Evolutionary conservation across 164 flowering plant genomes (phyloP).

Genomic region (Kingdonia uniflora): DNA sequence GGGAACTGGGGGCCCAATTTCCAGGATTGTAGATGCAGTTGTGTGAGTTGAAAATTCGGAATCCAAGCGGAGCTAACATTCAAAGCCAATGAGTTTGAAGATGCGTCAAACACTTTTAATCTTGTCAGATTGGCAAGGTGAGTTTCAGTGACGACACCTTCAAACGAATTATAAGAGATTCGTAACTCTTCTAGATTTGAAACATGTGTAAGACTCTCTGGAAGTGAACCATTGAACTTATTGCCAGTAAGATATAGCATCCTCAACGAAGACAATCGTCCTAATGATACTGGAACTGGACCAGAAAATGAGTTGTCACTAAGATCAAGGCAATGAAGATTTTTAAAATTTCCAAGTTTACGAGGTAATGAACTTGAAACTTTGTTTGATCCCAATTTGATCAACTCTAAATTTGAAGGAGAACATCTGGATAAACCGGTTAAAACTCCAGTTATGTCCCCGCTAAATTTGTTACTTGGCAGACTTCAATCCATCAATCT

Average conservation of each 20-base stretch:
- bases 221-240: constrained; percentile 6
- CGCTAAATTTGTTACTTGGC: no score
- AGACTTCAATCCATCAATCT: no score
- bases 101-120: background rate
- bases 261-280: no score
- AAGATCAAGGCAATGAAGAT: background rate
- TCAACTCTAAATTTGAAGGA: no score
- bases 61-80: no score
- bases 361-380: background rate
- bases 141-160: constrained; percentile 9
- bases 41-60: no score
- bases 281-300: no score
- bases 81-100: background rate
- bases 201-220: constrained; percentile 10
- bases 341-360: background rate
- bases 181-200: background rate
- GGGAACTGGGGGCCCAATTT: no score
- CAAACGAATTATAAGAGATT: constrained; percentile 4
- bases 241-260: no score
- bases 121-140: constrained; percentile 5
- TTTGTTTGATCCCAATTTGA: background rate
- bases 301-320: background rate
- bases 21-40: no score
- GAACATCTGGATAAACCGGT: no score
- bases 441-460: no score